Conservation (phyloP, 345 rosid genomes). For the Lepidium sativum region DNA sequence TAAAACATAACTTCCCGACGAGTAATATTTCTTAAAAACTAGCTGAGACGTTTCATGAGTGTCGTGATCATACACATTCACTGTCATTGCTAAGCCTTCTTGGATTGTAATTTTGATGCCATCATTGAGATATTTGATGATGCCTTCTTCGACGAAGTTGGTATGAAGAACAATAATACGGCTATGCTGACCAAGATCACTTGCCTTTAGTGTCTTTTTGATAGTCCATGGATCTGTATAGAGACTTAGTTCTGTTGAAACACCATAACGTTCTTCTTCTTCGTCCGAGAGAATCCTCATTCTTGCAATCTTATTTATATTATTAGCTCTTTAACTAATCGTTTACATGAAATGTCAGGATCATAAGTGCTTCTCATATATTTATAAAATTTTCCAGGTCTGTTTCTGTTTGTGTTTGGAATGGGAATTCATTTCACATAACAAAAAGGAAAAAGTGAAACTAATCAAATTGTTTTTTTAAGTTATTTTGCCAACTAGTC, state of each 20-base stretch:
- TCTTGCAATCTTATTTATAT: neutral
- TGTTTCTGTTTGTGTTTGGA: too few species aligned
- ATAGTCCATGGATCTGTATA: slow-evolving; percentile 12
- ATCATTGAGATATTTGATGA: neutral
- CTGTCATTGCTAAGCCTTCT: neutral
- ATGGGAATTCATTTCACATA: too few species aligned
- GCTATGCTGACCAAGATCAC: neutral
- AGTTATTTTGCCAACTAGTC: too few species aligned
- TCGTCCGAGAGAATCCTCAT: neutral
- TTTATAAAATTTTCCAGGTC: too few species aligned
- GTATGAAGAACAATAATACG: slow-evolving; percentile 5
- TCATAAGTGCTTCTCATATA: too few species aligned
- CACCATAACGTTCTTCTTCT: neutral
- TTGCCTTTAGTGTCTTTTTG: neutral
- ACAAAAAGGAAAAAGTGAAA: too few species aligned
- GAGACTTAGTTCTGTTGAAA: slow-evolving; percentile 2
- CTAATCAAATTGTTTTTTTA: too few species aligned
- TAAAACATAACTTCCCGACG: neutral
- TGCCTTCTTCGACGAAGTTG: neutral
- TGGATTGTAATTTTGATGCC: neutral
- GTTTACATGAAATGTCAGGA: too few species aligned
- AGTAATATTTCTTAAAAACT: neutral
- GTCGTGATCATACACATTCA: slow-evolving; percentile 16
- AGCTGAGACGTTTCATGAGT: neutral
- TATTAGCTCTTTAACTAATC: too few species aligned